A percentile compares a stretch with the other conserved stretches of the same genome.
Conservation (phyloP, 257 asterid species). For the Oldenlandia corymbosa region DNA sequence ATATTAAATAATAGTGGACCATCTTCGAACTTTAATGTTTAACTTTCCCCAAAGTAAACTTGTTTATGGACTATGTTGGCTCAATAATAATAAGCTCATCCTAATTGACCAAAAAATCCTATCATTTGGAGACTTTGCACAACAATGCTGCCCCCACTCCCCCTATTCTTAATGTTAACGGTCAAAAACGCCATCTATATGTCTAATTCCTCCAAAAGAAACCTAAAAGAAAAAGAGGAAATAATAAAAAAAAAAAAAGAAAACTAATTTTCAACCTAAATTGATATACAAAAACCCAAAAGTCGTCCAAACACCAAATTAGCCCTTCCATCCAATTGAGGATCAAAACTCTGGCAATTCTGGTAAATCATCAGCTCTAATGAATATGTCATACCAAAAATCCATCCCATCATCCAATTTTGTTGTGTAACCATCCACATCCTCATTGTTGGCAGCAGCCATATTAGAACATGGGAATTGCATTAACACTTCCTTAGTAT, state of each 20-base stretch:
- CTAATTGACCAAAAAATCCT: neutral
- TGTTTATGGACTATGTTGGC: neutral
- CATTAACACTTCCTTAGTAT: conserved; percentile 7
- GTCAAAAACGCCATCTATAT: conserved; percentile 23
- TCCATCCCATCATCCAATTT: conserved; percentile 52
- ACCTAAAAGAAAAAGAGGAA: neutral
- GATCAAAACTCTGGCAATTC: conserved; percentile 66
- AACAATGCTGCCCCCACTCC: neutral
- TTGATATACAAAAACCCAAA: conserved; percentile 9
- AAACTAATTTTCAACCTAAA: conserved; percentile 2
- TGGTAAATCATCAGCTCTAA: conserved; percentile 55
- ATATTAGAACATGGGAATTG: conserved; percentile 19
- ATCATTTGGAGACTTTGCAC: neutral
- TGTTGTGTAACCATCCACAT: conserved; percentile 2
- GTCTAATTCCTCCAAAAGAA: conserved; percentile 1
- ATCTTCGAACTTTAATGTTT: too few relatives aligned
- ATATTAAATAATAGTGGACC: too few relatives aligned
- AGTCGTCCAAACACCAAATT: conserved; percentile 4
- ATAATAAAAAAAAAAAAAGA: neutral
- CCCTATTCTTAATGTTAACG: neutral
- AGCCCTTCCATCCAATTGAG: conserved; percentile 2
- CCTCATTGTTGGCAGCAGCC: conserved; percentile 11
- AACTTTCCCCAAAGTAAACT: neutral
- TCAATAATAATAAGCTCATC: neutral
- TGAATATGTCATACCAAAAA: conserved; percentile 77